phyloP scores from a whole-genome alignment of 805 yeast genomes.

The Monosporozyma yasuniensis region DNA sequence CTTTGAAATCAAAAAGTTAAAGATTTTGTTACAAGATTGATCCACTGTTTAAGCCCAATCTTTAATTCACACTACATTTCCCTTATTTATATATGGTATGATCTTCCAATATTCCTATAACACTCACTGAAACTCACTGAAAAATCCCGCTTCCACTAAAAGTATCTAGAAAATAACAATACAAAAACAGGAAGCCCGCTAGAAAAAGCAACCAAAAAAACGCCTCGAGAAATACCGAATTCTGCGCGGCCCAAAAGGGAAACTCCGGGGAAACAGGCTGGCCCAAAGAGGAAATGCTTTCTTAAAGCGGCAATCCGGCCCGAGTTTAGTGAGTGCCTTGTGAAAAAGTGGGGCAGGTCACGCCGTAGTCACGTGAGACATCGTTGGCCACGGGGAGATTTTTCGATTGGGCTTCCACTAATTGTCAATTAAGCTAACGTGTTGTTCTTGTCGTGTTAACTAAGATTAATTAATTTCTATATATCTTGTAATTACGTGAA shows the following conservation, averaged over 20 bases:
- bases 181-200: too few relatives aligned
- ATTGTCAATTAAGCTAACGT: neutral
- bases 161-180: too few relatives aligned
- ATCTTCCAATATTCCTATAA: neutral
- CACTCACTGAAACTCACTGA: neutral
- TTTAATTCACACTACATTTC: too few relatives aligned
- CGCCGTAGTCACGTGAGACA: neutral
- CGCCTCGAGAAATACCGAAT: neutral
- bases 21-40: too few relatives aligned
- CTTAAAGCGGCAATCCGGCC: neutral
- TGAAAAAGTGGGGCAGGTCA: neutral
- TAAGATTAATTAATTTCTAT: too few relatives aligned
- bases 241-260: neutral
- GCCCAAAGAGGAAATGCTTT: neutral
- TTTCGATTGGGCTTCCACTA: neutral
- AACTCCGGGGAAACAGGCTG: neutral
- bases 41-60: too few relatives aligned
- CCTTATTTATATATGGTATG: too few relatives aligned
- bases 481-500: too few relatives aligned
- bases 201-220: neutral
- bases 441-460: neutral
- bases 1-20: too few relatives aligned
- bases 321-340: neutral
- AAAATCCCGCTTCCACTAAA: too few relatives aligned
- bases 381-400: neutral